Evolutionary conservation across 192 early-diverging fungal genomes (phyloP).

Genomic region (Coemansia sp.): DNA sequence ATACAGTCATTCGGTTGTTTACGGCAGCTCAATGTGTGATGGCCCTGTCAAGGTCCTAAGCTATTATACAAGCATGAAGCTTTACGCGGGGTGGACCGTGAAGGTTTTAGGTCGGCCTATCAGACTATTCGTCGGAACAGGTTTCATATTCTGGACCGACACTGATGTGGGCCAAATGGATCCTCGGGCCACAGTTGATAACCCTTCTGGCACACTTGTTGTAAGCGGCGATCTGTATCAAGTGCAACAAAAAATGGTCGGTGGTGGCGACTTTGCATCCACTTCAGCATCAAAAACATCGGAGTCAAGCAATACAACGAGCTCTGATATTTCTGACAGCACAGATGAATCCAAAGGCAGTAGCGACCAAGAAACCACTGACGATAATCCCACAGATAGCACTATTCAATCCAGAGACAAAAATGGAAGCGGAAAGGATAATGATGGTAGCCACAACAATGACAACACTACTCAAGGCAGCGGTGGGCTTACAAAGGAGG

Average conservation of each 20-base stretch:
- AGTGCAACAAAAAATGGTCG: neutral
- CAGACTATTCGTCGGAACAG: neutral
- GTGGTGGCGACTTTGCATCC: neutral
- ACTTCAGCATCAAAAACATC: neutral
- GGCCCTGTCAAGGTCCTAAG: neutral
- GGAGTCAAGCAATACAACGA: neutral
- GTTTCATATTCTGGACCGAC: neutral
- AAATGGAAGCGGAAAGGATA: neutral
- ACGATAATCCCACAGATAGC: neutral
- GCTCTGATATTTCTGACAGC: neutral
- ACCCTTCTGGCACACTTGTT: neutral
- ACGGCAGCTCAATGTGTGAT: conserved; percentile 6
- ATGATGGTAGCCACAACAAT: neutral
- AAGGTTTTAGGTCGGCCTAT: neutral
- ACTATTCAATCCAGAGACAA: neutral
- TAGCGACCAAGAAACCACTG: too few relatives aligned
- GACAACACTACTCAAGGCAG: neutral
- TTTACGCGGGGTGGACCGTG: conserved; percentile 6
- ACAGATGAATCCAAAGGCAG: too few relatives aligned
- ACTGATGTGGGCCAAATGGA: neutral
- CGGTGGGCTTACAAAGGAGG: neutral
- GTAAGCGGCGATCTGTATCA: neutral
- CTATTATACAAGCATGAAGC: conserved; percentile 22
- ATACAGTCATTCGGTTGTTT: conserved; percentile 21
- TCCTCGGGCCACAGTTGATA: neutral